phyloP scores from a whole-genome alignment of 202 grass and related monocot genomes.

The Elaeis oleifera region DNA sequence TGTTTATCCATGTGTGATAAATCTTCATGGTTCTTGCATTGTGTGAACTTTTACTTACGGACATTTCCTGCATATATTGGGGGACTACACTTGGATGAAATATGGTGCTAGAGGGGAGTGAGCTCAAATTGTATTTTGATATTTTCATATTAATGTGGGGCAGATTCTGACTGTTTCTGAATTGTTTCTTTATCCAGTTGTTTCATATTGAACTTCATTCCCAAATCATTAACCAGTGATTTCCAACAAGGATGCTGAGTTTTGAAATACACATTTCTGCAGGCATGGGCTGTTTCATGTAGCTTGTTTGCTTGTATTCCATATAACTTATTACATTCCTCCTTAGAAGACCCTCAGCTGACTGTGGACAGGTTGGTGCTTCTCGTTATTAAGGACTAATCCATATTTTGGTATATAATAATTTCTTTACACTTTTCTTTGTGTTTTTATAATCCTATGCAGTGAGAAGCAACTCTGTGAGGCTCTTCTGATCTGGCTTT shows the following conservation, averaged over 20 bases:
- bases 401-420: no score
- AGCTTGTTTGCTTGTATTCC: conserved; percentile 46
- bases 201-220: neutral
- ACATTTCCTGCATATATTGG: no score
- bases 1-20: no score
- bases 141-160: no score
- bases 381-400: neutral
- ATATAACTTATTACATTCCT: conserved; percentile 47
- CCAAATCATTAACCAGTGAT: no score
- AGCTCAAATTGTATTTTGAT: no score
- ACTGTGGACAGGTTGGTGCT: conserved; percentile 50
- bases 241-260: no score
- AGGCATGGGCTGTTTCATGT: conserved; percentile 33
- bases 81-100: no score
- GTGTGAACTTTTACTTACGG: no score
- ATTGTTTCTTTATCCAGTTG: neutral
- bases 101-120: no score
- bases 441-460: neutral
- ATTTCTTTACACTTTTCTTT: no score
- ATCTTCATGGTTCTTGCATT: no score
- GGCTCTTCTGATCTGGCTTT: conserved; percentile 47
- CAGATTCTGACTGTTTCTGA: neutral
- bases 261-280: neutral
- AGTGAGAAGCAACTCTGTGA: conserved; percentile 69
- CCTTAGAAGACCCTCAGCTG: conserved; percentile 34